Base-by-base conservation (phyloP, 139 green algal genomes). In the Micractinium conductrix region DNA sequence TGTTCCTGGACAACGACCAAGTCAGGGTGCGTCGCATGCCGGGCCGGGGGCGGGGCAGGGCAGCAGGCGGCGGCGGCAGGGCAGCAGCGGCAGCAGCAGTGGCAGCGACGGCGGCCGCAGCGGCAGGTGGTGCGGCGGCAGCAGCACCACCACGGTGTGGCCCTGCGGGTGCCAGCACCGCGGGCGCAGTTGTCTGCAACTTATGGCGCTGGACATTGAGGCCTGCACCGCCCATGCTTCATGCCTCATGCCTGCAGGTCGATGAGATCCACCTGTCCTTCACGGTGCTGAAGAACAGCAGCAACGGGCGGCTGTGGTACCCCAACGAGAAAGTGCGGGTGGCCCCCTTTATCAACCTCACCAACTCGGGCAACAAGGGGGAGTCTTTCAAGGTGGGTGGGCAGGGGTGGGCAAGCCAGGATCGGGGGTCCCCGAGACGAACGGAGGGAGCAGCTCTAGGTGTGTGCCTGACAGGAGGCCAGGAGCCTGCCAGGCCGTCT, bases 341-440 rank as follows among this genome's bases (percentile, higher is more conserved):
- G 0, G 67, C 82, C 4, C 75, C 86, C 7, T 84, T 94, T 50
- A 55, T 91, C 74, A 95, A 95, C 82, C 30, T 94, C 26, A 89
- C 84, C 48, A 74, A 73, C 84, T 91, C 67, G 21, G 87, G 90
- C 14, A 81, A 79, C 55, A 89, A 88, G 58, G 90, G 78, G 70
- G 90, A 94, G 80, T 85, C 48, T 19, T 83, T 90, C 67, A 89
- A 85, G 87, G 87, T 91, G 69, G 14, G 84, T n/a, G n/a, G n/a
- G n/a, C n/a, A n/a, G n/a, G n/a, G n/a, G n/a, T n/a, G n/a, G n/a
- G n/a, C n/a, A n/a, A n/a, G n/a, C n/a, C n/a, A n/a, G n/a, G n/a
- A n/a, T n/a, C n/a, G n/a, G n/a, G n/a, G n/a, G n/a, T n/a, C 48
- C 12, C 48, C 48, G 48, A 58, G 48, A 58, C 48, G 48, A 12